Evolutionary conservation across 2,329 filamentous ascomycete species (phyloP), one percentile per base, ranked within the genome.

Genomic region (Cladosporium sp.): DNA sequence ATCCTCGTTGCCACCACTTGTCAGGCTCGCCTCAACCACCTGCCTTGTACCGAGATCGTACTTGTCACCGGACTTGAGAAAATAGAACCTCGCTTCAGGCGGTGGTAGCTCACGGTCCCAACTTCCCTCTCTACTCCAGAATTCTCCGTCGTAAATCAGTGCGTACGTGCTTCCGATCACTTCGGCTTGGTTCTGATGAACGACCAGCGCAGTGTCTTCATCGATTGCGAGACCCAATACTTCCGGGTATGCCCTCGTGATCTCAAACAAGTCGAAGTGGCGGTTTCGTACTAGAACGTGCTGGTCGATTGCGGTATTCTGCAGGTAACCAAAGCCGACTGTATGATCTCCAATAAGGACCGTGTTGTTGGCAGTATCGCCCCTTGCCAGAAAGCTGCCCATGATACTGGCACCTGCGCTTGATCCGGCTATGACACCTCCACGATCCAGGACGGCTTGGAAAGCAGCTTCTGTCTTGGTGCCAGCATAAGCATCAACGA

Each of bases 341-440:
- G 49, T 56, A 25, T 56, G 57, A 38, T 59, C 55, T 12, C 57
- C 57, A 16, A 58, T 53, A 53, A 58, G 54, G 27, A 58, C 22
- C 7, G 56, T 56, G 19, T 57, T 58, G 40, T 55, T 55, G 3
- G 38, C 46, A 5, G 57, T 59, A 18, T 59, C 56, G 2, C 56
- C 57, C 25, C 57, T 42, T n/a, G 56, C 57, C 38, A 59, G 42
- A 18, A 59, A 58, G 16, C 51, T 54, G 9, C 51, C 57, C 18
- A 54, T 52, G 27, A 58, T 59, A n/a, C 52, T 55, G 4, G 57
- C 57, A n/a, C 57, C 55, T 4, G 57, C 55, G 16, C 51, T 54
- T 2, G 51, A 54, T 3, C 57, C 57, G 33, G 49, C 40, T 7
- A 59, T 56, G 13, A 59, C 57, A 18, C 57, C 57, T 27, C 55